phyloP scores from a whole-genome alignment of 1,139 yeast genomes.

The Yamadazyma sp. region DNA sequence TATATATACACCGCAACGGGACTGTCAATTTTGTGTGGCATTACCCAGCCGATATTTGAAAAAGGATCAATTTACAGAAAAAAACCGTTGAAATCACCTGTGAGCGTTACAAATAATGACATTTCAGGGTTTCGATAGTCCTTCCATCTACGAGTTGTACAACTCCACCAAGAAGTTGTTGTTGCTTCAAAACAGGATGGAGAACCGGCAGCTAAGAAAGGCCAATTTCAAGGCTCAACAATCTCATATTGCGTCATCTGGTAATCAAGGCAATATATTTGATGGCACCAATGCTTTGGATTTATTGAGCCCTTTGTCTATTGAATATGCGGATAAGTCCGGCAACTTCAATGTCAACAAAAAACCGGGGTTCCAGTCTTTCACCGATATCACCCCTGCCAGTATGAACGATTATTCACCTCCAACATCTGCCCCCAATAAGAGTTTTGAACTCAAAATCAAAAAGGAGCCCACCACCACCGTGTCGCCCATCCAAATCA shows the following conservation, averaged over 20 bases:
- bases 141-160: constrained; percentile 45
- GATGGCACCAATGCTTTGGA: constrained; percentile 22
- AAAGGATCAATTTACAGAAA: not conserved
- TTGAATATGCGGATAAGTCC: constrained; percentile 33
- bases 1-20: no score
- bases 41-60: no score
- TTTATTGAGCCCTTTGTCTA: constrained; percentile 42
- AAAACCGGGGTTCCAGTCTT: constrained; percentile 8
- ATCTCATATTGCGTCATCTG: constrained; percentile 11
- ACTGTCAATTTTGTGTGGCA: no score
- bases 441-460: constrained; percentile 6
- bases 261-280: constrained; percentile 2
- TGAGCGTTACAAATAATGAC: constrained; percentile 5
- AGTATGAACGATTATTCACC: constrained; percentile 31
- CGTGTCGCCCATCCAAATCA: constrained; percentile 16
- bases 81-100: constrained; percentile 1
- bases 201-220: constrained; percentile 41
- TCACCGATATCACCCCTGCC: constrained; percentile 26
- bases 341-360: constrained; percentile 7
- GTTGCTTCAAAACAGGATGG: constrained; percentile 41
- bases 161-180: constrained; percentile 44
- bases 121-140: constrained; percentile 19
- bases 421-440: constrained; percentile 8
- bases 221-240: constrained; percentile 29
- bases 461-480: constrained; percentile 16